Evolutionary conservation across 1,139 yeast species (phyloP), one percentile per base, ranked within the genome.

Genomic region (Zygosaccharomyces pseudobailii): DNA sequence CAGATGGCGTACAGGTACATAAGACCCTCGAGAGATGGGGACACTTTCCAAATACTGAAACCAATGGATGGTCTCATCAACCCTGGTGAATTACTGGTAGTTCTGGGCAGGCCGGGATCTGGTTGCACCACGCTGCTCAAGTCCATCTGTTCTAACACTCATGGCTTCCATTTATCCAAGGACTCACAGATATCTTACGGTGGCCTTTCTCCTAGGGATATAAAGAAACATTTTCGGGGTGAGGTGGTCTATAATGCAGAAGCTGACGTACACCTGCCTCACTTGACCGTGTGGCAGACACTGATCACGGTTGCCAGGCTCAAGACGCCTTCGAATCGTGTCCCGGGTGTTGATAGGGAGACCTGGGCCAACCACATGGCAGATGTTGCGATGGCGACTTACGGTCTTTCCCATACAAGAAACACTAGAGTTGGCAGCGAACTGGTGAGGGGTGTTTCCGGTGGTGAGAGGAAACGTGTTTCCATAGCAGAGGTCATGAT

Each of bases 391-490:
- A 81, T 82, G 86, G 87, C 89, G 21, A 80, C 83, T 21, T 84
- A 78, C 61, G 90, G 90, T 55, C 69, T 84, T 33, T 69, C 78
- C 7, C 89, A 83, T 61, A 82, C 87, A 21, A 71, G 74, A 53
- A 73, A 82, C 63, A 83, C 89, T 42, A 75, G 75, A 55, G 88
- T 81, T 36, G 88, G 88, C 53, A 75, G 75, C 56, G 86, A 83
- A 55, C 72, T 76, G 50, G 75, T 84, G 36, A 76, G 90, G 59
- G 92, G 92, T 66, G 87, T 84, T 33, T 83, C 89, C 37, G 92
- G 92, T 59, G 92, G 90, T 70, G 90, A 84, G 68, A 74, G 90
- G 59, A 84, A 84, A 67, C 80, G 90, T 67, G 90, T 84, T 19
- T 82, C 89, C 9, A 82, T 84, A 58, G 85, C 85, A 21, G 88